Evolutionary conservation across 352 stramenopile genomes (phyloP).

Genomic region (Phytophthora pinifolia): DNA sequence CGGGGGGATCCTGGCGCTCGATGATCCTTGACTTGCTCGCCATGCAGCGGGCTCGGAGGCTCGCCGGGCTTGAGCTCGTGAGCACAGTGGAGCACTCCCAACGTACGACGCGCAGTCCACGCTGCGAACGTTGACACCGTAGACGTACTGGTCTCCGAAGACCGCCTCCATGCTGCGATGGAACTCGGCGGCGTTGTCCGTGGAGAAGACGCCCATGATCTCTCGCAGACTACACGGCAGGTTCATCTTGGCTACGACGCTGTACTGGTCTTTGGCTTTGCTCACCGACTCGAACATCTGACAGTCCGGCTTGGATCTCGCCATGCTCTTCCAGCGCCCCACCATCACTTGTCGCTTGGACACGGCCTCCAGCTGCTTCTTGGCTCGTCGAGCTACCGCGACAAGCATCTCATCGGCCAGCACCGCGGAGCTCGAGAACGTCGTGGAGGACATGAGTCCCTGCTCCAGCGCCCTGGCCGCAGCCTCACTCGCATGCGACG

Average conservation of each 20-base stretch:
- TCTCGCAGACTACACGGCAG: slow-evolving; percentile 56
- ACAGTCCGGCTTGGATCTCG: slow-evolving; percentile 34
- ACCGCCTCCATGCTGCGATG: slow-evolving; percentile 65
- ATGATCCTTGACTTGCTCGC: slow-evolving; percentile 4
- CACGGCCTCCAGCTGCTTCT: slow-evolving; percentile 44
- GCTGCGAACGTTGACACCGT: slow-evolving; percentile 43
- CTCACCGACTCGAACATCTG: slow-evolving; percentile 55
- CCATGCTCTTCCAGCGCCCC: slow-evolving; percentile 47
- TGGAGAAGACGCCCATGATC: slow-evolving; percentile 61
- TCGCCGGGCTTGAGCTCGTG: slow-evolving; percentile 12
- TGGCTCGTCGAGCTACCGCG: slow-evolving; percentile 34
- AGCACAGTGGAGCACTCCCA: slow-evolving; percentile 5
- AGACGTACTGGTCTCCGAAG: slow-evolving; percentile 66
- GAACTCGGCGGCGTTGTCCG: slow-evolving; percentile 46
- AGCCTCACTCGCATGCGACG: slow-evolving; percentile 22
- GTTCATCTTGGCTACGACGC: slow-evolving; percentile 61
- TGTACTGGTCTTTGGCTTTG: slow-evolving; percentile 50
- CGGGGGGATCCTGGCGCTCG: slow-evolving; percentile 7
- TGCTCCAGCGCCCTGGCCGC: slow-evolving; percentile 25
- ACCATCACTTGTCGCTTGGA: slow-evolving; percentile 47
- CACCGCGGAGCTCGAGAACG: slow-evolving; percentile 30
- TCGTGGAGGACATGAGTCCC: slow-evolving; percentile 35
- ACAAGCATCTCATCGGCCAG: slow-evolving; percentile 39
- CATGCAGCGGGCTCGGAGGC: slow-evolving; percentile 19
- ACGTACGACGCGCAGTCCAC: slow-evolving; percentile 33